phyloP scores from a whole-genome alignment of 257 asterid species.

The Perilla frutescens region DNA sequence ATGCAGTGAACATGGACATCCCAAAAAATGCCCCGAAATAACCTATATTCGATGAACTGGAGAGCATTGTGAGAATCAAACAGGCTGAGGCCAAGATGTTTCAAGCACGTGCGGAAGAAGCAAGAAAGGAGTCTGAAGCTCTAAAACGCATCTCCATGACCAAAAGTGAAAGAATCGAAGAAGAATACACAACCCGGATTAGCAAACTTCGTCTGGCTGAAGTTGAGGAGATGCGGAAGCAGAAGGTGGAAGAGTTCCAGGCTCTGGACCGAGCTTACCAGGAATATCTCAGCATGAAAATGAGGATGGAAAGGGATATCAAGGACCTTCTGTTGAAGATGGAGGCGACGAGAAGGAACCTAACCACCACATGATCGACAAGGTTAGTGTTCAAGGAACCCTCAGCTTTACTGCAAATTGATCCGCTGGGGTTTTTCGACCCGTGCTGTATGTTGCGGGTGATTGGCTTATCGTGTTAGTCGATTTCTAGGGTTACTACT shows the following conservation, averaged over 20 bases:
- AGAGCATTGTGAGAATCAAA: slow-evolving; percentile 88
- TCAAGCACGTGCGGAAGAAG: slow-evolving; percentile 89
- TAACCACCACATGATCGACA: slow-evolving; percentile 47
- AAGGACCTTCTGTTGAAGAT: slow-evolving; percentile 87
- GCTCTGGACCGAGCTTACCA: slow-evolving; percentile 70
- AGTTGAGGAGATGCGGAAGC: slow-evolving; percentile 92
- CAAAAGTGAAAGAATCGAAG: slow-evolving; percentile 77
- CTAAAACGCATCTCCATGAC: slow-evolving; percentile 67
- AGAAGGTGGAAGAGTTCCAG: slow-evolving; percentile 82
- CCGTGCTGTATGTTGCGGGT: slow-evolving; percentile 15
- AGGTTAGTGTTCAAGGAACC: slow-evolving; percentile 23
- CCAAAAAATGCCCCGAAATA: slow-evolving; percentile 50
- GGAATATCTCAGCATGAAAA: slow-evolving; percentile 82
- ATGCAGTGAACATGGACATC: slow-evolving; percentile 45
- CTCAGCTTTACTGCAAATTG: not conserved
- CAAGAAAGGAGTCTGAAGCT: slow-evolving; percentile 87
- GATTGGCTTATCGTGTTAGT: slow-evolving; percentile 15
- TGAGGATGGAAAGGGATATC: slow-evolving; percentile 89
- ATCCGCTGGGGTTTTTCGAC: not conserved
- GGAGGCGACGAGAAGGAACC: slow-evolving; percentile 89
- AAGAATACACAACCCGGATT: slow-evolving; percentile 69
- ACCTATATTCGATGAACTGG: slow-evolving; percentile 80
- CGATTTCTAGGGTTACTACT: slow-evolving; percentile 41
- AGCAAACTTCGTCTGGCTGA: slow-evolving; percentile 71
- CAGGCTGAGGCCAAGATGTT: slow-evolving; percentile 95